Evolutionary conservation across 257 asterid genomes (phyloP).

Genomic region (Fraxinus pennsylvanica): DNA sequence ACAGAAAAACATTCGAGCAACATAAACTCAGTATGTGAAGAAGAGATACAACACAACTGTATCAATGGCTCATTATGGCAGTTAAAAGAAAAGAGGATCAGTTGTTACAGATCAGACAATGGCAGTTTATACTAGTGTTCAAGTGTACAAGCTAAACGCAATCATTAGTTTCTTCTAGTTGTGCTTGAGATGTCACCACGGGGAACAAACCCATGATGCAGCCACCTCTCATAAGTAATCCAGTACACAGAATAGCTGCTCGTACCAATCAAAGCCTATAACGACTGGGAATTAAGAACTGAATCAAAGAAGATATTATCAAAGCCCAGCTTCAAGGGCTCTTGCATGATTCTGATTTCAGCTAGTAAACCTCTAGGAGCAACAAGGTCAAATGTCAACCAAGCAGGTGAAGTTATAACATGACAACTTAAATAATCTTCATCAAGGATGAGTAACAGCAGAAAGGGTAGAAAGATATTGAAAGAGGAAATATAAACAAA

Average conservation of each 20-base stretch:
- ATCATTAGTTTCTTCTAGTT: constrained; percentile 26
- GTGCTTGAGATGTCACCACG: constrained; percentile 4
- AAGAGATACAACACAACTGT: constrained; percentile 23
- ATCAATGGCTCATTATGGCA: constrained; percentile 28
- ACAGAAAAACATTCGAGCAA: constrained; percentile 5
- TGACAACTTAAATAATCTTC: not conserved
- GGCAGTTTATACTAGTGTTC: not conserved
- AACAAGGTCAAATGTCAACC: not conserved
- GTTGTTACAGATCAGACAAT: constrained; percentile 28
- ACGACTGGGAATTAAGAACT: not conserved
- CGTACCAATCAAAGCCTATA: not conserved
- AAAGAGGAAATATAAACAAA: not conserved
- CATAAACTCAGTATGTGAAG: constrained; percentile 1
- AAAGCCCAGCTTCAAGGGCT: not conserved
- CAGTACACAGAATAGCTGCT: constrained; percentile 5
- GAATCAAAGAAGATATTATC: not conserved
- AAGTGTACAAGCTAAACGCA: constrained; percentile 24
- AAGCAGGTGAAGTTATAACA: not conserved
- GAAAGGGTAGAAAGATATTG: not conserved
- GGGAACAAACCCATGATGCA: not conserved
- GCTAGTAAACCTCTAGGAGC: constrained; percentile 6
- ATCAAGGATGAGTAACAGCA: not conserved
- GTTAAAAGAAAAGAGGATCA: constrained; percentile 8
- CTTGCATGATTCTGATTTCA: constrained; percentile 2
- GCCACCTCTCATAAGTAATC: constrained; percentile 3